A percentile compares a stretch with the other conserved stretches of the same genome.
These are phyloP conservation scores for Crepidotus variabilis DNA, from an alignment of 768 basidiomycete genomes.

Conservation along the genomic window DNA sequence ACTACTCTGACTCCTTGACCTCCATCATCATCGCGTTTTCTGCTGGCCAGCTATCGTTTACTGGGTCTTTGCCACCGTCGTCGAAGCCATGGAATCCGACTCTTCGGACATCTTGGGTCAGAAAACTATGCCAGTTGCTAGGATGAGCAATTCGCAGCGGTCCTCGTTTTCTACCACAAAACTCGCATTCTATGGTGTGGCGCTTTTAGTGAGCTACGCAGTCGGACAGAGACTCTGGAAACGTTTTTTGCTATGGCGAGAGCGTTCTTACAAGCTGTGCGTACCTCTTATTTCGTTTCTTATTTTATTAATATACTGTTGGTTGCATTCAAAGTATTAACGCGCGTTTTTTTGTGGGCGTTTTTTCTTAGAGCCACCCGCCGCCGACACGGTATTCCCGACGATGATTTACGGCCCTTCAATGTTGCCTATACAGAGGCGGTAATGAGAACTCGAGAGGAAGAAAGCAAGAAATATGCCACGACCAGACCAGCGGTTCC, in stretches of 20 bases:
- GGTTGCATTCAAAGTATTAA: slow-evolving; percentile 7
- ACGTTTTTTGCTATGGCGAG: slow-evolving; percentile 52
- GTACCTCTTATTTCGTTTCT: slow-evolving; percentile 16
- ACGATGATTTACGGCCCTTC: slow-evolving; percentile 78
- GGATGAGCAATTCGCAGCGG: slow-evolving; percentile 22
- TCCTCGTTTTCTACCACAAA: slow-evolving; percentile 40
- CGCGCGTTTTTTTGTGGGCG: slow-evolving; percentile 14
- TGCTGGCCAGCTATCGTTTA: slow-evolving; percentile 25
- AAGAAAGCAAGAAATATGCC: slow-evolving; percentile 34
- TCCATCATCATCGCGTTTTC: slow-evolving; percentile 32
- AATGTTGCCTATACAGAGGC: slow-evolving; percentile 80
- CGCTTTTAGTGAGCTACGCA: slow-evolving; percentile 34
- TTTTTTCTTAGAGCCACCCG: slow-evolving; percentile 56
- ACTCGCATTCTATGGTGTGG: slow-evolving; percentile 29
- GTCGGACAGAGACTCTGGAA: slow-evolving; percentile 37
- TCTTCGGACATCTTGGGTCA: slow-evolving; percentile 71
- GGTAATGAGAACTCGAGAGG: slow-evolving; percentile 51
- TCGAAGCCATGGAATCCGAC: slow-evolving; percentile 50
- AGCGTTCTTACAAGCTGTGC: slow-evolving; percentile 63
- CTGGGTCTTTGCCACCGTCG: slow-evolving; percentile 14
- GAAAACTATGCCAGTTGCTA: slow-evolving; percentile 35
- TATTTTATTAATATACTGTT: background rate
- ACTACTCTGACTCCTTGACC: slow-evolving; percentile 25
- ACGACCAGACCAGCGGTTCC: slow-evolving; percentile 29
- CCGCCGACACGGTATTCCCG: slow-evolving; percentile 78